These are phyloP conservation scores for Brassica cretica DNA, from an alignment of 345 rosid genomes.

Conservation along the genomic window DNA sequence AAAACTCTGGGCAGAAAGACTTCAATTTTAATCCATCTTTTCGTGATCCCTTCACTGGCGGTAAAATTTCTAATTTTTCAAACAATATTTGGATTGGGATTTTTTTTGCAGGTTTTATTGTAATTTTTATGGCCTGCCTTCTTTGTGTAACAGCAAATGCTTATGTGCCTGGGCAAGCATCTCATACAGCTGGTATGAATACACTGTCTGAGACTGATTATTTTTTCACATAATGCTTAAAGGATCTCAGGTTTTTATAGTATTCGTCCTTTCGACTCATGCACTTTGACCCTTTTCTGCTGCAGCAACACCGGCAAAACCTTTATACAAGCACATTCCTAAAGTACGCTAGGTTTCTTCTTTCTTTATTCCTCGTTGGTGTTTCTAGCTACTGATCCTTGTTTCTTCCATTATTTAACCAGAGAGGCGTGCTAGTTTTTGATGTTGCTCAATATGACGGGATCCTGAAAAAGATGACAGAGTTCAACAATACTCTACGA, in stretches of 20 bases:
- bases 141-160: conserved; percentile 73
- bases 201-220: neutral
- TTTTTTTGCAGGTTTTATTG: neutral
- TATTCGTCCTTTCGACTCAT: conserved; percentile 20
- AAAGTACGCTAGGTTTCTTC: conserved; percentile 54
- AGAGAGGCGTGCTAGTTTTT: conserved; percentile 96
- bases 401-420: conserved; percentile 33
- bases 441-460: conserved; percentile 93
- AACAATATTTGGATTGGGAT: neutral
- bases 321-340: conserved; percentile 84
- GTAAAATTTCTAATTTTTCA: conserved; percentile 44
- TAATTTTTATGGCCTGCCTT: conserved; percentile 29
- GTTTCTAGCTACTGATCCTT: conserved; percentile 33
- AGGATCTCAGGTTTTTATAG: neutral
- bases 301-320: conserved; percentile 63
- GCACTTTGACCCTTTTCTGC: conserved; percentile 32
- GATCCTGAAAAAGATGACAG: conserved; percentile 82
- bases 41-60: conserved; percentile 92
- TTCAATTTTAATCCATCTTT: conserved; percentile 71
- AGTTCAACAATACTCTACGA: conserved; percentile 62
- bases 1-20: conserved; percentile 83
- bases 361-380: conserved; percentile 5
- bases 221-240: neutral
- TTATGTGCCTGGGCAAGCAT: conserved; percentile 82
- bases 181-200: conserved; percentile 67